Evolutionary conservation across 495 filamentous ascomycete species (phyloP), one percentile per base, ranked within the genome.

Genomic region (Trypethelium eluteriae): DNA sequence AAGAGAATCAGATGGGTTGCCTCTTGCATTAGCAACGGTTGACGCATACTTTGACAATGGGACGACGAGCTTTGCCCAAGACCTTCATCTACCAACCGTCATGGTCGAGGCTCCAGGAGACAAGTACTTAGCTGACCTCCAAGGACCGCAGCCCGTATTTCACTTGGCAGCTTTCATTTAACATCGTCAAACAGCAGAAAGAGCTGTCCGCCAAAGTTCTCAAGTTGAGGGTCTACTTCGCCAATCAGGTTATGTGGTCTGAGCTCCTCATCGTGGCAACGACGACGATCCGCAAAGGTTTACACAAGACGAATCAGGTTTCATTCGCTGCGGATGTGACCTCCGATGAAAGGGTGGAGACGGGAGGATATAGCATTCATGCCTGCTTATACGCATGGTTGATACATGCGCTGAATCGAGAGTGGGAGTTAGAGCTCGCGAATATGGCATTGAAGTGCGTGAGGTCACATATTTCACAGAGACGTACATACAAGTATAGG

Each of bases 11-110:
- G 78, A 76, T 68, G 79, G 78, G 61, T 74, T 81, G 10, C 75
- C 78, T 57, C 69, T 82, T 6, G 79, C 79, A 53, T 76, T 82
- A 63, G 71, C 75, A 36, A 74, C 79, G 62, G 79, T 78, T 9
- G 79, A 71, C 34, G 71, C 79, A 6, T 82, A 73, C 66, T 74
- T 82, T 64, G 70, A 72, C 49, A 63, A 78, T 62, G 78, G 71
- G 62, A 67, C 63, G 47, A 65, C 74, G 62, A 53, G 49, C 25
- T 53, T 53, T 16, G 25, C 12, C 12, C 11, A 53, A 10, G 81
- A 82, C 72, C 63, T 81, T 64, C 32, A 74, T 74, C 59, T 82
- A 82, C 69, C 66, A 77, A 68, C 50, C 73, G 56, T 71, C 79
- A 64, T 81, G 75, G 80, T 73, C 72, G 39, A 70, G 78, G 0